Base-by-base conservation (phyloP, 2,329 filamentous ascomycete species). In the Dactylonectria macrodidyma region DNA sequence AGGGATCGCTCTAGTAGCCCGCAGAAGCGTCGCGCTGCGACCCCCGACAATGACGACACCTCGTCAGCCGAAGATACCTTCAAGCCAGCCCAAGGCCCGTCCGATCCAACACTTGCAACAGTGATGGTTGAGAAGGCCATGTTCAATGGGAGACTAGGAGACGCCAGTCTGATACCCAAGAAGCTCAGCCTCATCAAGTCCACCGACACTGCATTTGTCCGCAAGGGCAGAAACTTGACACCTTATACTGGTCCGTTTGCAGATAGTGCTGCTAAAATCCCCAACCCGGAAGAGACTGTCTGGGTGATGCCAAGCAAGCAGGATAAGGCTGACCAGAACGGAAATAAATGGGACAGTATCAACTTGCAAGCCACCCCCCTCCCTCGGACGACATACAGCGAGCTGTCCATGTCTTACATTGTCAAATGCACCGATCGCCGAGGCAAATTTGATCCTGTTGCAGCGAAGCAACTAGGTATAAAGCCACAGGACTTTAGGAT, bases 391-490 rank as follows among this genome's bases (percentile, higher is more conserved):
- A 82, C 84, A 22, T 92, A 91, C 5, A 89, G 89, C 1, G 84
- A 84, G 33, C 90, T 91, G 54, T 91, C 94, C 6, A 84, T 98
- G 73, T 97, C 92, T 65, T 99, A 99, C 80, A 91, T 99, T 65
- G 87, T 97, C 77, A 93, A 94, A 73, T 90, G 89, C 61, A 90
- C 94, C 69, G 85, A 91, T 44, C 87, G 92, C 61, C 89, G 96
- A 61, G 96, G 96, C 59, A 95, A 92, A 75, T 98, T 99, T 76
- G 86, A 93, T 67, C 83, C 89, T 0, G 78, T 87, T 55, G 89
- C 85, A 65, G 95, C 95, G 0, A 85, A 83, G 68, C 84, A 83
- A 33, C 82, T 95, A 2, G 91, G 91, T 1, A 88, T 98, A 1
- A 81, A 82, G 22, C 86, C 84, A 59, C 78, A 72, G 0, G 83